Base-by-base conservation (phyloP, 805 yeast genomes). In the Hanseniaspora taiwanica region DNA sequence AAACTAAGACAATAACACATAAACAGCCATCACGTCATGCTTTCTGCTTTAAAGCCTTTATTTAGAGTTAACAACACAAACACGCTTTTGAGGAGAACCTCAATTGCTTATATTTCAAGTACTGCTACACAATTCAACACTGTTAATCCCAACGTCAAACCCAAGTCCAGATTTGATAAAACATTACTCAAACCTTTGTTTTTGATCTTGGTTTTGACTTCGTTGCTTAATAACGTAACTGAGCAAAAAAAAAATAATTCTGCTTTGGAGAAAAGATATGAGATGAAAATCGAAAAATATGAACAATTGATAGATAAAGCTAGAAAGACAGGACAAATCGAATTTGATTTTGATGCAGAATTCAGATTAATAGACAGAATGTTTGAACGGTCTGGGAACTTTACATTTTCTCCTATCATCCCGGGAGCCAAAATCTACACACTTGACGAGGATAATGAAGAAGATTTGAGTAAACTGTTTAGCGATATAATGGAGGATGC, bases 211-310 rank as follows among this genome's bases (percentile, higher is more conserved):
- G 47, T 69, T 10, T 65, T 69, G 33, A 67, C 73, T 1, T 66
- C 74, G 1, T 64, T 69, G 48, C 56, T 72, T 7, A 63, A 68
- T 45, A 65, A 68, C 49, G 63, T 71, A 17, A 66, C 66, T 40
- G 62, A 64, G 29, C 55, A 61, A 23, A 63, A 68, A 39, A 61
- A 66, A 29, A 58, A 58, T 12, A 52, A 55, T 21, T 63, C 63
- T 6, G 69, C 64, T 18, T 46, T 70, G 48, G 66, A 63, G 19
- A 52, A 62, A 31, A 52, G 65, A 12, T 60, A 65, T 45, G 35
- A 46, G 2, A 46, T 67, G 25, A 69, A 66, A 49, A 53, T 63
- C 9, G 45, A 50, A 16, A 59, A 65, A 13, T 51, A 70, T 20
- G 53, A 62, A 14, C 60, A 56, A 20, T 46, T 72, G n/a, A 61